Percentiles rank a stretch among this genome's conserved stretches.
Conservation (phyloP, 805 yeast species). For the Yarrowia alimentaria region DNA sequence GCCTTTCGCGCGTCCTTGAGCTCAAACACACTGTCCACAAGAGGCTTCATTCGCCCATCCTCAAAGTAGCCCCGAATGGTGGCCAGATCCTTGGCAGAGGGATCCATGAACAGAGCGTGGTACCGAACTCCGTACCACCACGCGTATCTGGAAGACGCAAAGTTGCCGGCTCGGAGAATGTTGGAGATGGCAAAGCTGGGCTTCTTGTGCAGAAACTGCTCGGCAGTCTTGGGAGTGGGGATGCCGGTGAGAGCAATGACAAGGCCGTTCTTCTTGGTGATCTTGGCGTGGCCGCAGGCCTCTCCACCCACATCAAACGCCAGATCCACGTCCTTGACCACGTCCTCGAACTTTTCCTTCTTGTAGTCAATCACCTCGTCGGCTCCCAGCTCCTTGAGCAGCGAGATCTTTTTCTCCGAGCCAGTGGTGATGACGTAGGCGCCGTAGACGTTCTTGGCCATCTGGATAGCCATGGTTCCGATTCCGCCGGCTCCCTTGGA, state of each 20-base stretch:
- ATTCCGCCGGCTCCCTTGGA: constrained; percentile 31
- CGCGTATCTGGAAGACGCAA: constrained; percentile 2
- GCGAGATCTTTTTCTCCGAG: constrained; percentile 32
- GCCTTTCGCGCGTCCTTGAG: constrained; percentile 29
- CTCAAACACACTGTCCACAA: constrained; percentile 29
- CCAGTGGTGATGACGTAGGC: constrained; percentile 32
- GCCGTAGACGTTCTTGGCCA: constrained; percentile 33
- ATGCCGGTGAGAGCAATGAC: constrained; percentile 29
- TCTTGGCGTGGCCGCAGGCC: constrained; percentile 26
- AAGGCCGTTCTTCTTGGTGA: constrained; percentile 30
- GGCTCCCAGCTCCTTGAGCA: constrained; percentile 30
- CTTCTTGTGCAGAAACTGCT: constrained; percentile 1
- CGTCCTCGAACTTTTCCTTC: constrained; percentile 30
- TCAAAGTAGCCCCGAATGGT: constrained; percentile 28
- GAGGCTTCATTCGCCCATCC: constrained; percentile 30
- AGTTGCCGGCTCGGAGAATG: constrained; percentile 7
- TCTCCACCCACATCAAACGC: constrained; percentile 32
- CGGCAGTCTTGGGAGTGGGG: constrained; percentile 24
- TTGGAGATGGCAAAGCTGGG: constrained; percentile 1
- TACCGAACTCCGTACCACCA: constrained; percentile 26
- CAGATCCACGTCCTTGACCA: constrained; percentile 31
- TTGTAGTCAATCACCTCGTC: constrained; percentile 34
- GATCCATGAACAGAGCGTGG: constrained; percentile 18
- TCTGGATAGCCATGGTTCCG: constrained; percentile 33
- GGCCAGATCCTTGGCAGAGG: constrained; percentile 15